Conservation (phyloP, 257 asterid genomes). For the Solanum gandarillasii region DNA sequence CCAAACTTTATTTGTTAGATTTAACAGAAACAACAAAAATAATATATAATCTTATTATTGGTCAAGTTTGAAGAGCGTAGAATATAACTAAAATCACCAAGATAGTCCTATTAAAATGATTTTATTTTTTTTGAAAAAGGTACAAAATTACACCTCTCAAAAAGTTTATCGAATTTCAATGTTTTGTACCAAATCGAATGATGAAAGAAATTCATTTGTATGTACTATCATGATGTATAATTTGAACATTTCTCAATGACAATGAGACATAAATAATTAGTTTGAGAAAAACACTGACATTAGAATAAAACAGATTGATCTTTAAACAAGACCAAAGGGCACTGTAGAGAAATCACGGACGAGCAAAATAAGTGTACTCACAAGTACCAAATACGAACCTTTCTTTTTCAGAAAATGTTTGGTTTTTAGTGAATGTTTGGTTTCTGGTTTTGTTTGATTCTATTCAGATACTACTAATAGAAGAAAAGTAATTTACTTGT, state of each 20-base stretch:
- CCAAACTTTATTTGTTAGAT: too few species aligned
- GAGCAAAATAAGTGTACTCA: conserved; percentile 13
- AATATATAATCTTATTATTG: too few species aligned
- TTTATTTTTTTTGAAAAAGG: fast-evolving
- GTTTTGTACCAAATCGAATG: not conserved
- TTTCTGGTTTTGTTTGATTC: conserved; percentile 18
- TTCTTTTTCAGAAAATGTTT: conserved; percentile 4
- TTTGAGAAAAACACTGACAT: not conserved
- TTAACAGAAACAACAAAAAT: too few species aligned
- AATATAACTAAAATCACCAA: too few species aligned
- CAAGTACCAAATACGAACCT: conserved; percentile 16
- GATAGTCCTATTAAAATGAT: too few species aligned
- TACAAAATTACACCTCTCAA: too few species aligned
- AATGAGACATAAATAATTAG: not conserved
- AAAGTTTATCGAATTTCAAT: too few species aligned
- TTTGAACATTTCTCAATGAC: not conserved
- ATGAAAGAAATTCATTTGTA: not conserved
- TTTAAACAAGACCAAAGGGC: not conserved
- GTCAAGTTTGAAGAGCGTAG: too few species aligned
- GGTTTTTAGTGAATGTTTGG: conserved; percentile 18
- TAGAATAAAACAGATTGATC: not conserved
- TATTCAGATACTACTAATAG: not conserved
- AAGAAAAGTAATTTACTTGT: not conserved
- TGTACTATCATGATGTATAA: not conserved
- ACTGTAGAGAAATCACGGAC: conserved; percentile 17